Evolutionary conservation across 306 rosid genomes (phyloP).

Genomic region (Fagus crenata): DNA sequence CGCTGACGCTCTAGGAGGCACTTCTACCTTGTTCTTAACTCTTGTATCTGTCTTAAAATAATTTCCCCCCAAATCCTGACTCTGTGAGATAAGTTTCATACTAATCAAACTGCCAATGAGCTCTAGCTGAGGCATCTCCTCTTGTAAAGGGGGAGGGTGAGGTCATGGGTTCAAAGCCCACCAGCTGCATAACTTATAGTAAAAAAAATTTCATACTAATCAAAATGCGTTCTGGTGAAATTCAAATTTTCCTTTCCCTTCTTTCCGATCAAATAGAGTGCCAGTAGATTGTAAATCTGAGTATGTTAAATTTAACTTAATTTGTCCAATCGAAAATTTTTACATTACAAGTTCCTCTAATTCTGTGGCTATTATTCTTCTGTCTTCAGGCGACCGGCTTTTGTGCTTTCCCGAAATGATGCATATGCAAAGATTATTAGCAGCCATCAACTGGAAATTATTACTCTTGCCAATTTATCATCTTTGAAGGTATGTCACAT

Average conservation of each 20-base stretch:
- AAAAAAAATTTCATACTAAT: not conserved
- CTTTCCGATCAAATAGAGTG: not conserved
- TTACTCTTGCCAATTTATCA: constrained; percentile 74
- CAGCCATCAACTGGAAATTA: constrained; percentile 59
- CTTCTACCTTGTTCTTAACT: too few relatives aligned
- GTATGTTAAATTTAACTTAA: not conserved
- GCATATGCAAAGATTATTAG: constrained; percentile 32
- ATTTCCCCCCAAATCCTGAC: too few relatives aligned
- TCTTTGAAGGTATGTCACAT: constrained; percentile 47
- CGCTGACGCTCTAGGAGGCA: too few relatives aligned
- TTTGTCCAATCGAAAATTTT: not conserved
- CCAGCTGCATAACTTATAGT: too few relatives aligned
- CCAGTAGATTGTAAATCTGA: not conserved
- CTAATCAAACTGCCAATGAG: too few relatives aligned
- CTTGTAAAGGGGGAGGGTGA: too few relatives aligned
- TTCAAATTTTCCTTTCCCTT: not conserved
- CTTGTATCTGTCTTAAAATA: too few relatives aligned
- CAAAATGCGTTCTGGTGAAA: not conserved
- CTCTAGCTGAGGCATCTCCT: too few relatives aligned
- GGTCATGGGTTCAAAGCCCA: too few relatives aligned
- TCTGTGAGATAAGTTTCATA: too few relatives aligned
- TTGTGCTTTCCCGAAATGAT: constrained; percentile 32
- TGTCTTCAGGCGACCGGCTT: constrained; percentile 45
- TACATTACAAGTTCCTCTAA: not conserved
- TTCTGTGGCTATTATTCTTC: not conserved